Conservation (phyloP, 768 basidiomycete genomes). For the Cyclocybe cylindracea region DNA sequence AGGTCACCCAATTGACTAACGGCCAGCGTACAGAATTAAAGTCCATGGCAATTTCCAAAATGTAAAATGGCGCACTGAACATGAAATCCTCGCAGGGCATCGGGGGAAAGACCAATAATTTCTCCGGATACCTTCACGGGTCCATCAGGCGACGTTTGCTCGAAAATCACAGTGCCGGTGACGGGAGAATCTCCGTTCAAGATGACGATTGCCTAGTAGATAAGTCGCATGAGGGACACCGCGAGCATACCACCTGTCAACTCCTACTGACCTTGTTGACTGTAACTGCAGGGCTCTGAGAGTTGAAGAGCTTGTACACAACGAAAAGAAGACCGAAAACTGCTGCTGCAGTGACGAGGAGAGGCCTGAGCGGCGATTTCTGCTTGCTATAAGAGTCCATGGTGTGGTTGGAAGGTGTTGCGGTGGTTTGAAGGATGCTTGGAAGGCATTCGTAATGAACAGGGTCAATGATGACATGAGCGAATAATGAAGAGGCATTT, state of each 20-base stretch:
- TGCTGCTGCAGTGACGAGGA: background rate
- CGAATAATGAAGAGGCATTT: too few relatives aligned
- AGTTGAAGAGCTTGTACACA: slow-evolving; percentile 1
- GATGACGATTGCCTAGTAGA: slow-evolving; percentile 43
- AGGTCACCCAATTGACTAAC: slow-evolving; percentile 57
- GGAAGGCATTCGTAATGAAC: background rate
- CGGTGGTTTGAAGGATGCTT: background rate
- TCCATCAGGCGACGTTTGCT: slow-evolving; percentile 47
- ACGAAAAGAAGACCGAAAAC: background rate
- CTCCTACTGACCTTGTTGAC: background rate
- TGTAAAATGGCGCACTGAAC: slow-evolving; percentile 60
- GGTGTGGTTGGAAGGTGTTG: background rate
- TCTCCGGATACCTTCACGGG: slow-evolving; percentile 65
- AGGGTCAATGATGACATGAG: too few relatives aligned
- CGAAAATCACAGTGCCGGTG: slow-evolving; percentile 66
- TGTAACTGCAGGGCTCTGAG: background rate
- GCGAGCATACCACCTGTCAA: too few relatives aligned
- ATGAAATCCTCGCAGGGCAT: slow-evolving; percentile 72
- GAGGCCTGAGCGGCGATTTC: slow-evolving; percentile 3
- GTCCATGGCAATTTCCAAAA: background rate
- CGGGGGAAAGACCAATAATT: slow-evolving; percentile 59
- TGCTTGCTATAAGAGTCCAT: slow-evolving; percentile 8
- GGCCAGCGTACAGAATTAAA: too few relatives aligned
- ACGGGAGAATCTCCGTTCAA: slow-evolving; percentile 63
- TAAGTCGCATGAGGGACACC: background rate